phyloP scores from a whole-genome alignment of 176 grass and related monocot species.

The Avena atlantica region DNA sequence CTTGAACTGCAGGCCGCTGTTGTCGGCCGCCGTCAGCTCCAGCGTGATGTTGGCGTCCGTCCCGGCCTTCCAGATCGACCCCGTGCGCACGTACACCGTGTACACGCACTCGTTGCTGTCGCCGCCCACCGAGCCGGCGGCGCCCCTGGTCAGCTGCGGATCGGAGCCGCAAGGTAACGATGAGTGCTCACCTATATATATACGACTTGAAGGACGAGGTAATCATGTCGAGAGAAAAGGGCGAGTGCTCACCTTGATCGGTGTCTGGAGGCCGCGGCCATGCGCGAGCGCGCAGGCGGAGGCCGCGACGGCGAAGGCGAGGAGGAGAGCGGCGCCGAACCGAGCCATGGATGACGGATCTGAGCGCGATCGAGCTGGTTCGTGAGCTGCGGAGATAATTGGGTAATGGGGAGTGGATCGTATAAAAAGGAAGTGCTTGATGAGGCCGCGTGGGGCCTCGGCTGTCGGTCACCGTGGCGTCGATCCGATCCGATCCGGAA shows the following conservation, averaged over 20 bases:
- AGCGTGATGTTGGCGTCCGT: constrained; percentile 84
- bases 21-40: constrained; percentile 49
- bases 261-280: not conserved
- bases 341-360: constrained; percentile 45
- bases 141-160: constrained; percentile 37
- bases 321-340: constrained; percentile 34
- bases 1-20: constrained; percentile 58
- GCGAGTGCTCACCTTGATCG: constrained; percentile 29
- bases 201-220: not conserved
- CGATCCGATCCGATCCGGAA: constrained; percentile 41
- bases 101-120: constrained; percentile 76
- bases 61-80: constrained; percentile 81
- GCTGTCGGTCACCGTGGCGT: not conserved
- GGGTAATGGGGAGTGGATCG: not conserved
- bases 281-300: constrained; percentile 6
- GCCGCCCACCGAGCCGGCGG: not conserved
- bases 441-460: constrained; percentile 30
- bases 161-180: not conserved
- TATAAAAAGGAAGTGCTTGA: constrained; percentile 18
- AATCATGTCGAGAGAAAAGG: not conserved
- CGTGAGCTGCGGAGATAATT: not conserved
- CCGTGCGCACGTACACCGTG: constrained; percentile 88
- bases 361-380: not conserved
- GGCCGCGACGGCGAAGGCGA: constrained; percentile 30
- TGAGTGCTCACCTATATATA: not conserved